Conservation (phyloP, 1,139 yeast species). For the Sugiyamaella sp. region DNA sequence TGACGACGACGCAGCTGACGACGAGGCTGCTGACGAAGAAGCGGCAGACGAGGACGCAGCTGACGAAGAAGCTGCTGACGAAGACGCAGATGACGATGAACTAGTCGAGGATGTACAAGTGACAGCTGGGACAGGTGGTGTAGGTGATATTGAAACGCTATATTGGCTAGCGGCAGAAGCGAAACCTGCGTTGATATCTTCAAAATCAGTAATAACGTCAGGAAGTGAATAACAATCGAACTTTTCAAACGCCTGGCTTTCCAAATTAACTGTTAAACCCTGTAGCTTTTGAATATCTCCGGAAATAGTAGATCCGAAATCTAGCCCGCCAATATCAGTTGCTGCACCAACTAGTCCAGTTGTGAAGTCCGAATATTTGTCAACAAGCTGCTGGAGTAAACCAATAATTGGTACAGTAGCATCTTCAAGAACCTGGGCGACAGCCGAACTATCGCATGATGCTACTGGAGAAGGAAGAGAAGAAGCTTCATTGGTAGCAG, state of each 20-base stretch:
- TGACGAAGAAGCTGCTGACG: too few relatives aligned
- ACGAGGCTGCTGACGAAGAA: too few relatives aligned
- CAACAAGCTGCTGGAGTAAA: conserved; percentile 6
- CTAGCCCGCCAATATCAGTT: too few relatives aligned
- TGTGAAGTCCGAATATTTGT: conserved; percentile 1
- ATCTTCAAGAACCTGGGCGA: conserved; percentile 9
- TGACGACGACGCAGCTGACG: too few relatives aligned
- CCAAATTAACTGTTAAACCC: conserved; percentile 13
- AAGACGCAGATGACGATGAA: too few relatives aligned
- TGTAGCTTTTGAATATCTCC: conserved; percentile 14
- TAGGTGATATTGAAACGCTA: conserved; percentile 13
- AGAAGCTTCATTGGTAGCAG: conserved; percentile 19
- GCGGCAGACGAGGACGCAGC: too few relatives aligned
- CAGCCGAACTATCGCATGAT: conserved; percentile 15
- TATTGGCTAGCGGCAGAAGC: conserved; percentile 17
- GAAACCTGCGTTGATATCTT: conserved; percentile 20
- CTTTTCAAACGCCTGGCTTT: conserved; percentile 15
- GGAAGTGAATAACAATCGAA: conserved; percentile 14
- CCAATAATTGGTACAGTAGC: conserved; percentile 14
- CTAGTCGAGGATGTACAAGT: conserved; percentile 5
- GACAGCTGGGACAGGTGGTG: conserved; percentile 5
- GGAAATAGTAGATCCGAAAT: neutral
- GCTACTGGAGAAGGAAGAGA: conserved; percentile 8
- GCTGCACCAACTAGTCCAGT: conserved; percentile 9
- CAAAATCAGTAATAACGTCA: conserved; percentile 9